Evolutionary conservation across 169 alveolate genomes (phyloP), one percentile per base, ranked within the genome.

Genomic region (Plasmodium blacklocki): DNA sequence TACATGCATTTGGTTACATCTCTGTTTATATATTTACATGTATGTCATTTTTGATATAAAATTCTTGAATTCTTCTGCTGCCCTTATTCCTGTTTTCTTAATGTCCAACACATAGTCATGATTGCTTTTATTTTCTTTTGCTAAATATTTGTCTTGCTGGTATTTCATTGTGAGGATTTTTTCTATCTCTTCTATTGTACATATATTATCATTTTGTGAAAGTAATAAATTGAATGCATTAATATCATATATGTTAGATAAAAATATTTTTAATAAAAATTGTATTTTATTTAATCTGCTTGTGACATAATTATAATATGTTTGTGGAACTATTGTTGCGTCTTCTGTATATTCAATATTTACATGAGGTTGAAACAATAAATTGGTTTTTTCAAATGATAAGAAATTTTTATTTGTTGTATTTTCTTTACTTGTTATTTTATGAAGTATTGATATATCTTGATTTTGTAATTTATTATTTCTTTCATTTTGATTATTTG

Each of bases 181-280:
- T 59, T 86, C 92, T 5, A 86, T 86, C 56, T 86, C 92, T 29
- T 70, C 58, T 18, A 72, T 86, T 8, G 87, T 86, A 32, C 92
- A 86, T 14, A 86, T 71, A 74, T 86, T 70, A 14, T 86, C 62
- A 71, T 72, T 86, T 47, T 86, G 78, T 32, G 92, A 47, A 23
- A 86, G 87, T 45, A 72, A 71, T 23, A 62, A 59, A 64, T 67
- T 71, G 56, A 71, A 86, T 7, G 86, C n/a, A 3, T 86, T 43
- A 18, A 71, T 47, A 32, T 86, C 92, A 52, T 59, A 86, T 8
- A 71, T 68, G 15, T 83, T 71, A 1, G 86, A 72, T 29, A 86
- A 15, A 60, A 64, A 86, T 71, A 86, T 70, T 71, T 86, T 71
- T 14, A 86, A 60, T 86, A 86, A 64, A 23, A 71, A 71, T 62